Evolutionary conservation across 495 filamentous ascomycete species (phyloP), one percentile per base, ranked within the genome.

Genomic region (Evansstolkia leycettana): DNA sequence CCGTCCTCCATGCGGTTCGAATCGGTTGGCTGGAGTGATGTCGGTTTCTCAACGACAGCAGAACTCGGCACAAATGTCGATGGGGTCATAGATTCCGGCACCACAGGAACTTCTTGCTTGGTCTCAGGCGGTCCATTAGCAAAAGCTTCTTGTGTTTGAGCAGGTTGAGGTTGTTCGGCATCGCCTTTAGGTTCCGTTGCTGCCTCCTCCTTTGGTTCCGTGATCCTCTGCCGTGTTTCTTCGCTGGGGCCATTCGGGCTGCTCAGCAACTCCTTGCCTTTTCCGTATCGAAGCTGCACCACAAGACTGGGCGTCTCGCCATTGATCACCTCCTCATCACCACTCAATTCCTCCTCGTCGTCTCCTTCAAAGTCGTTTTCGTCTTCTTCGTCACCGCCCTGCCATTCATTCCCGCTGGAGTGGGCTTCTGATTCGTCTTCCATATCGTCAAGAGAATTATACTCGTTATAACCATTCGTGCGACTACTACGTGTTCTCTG

Each of bases 331-430:
- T 62, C 65, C 24, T 74, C 75, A 29, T 76, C 76, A 18, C 70
- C 70, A 15, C 72, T 69, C 33, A 65, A 45, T 33, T 67, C 58
- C n/a, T 76, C 77, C 28, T 77, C 78, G 33, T 77, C 67, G 32
- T 78, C 78, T 28, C 73, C 74, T 28, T 78, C 75, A 11, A 72
- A 69, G n/a, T 74, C 70, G 31, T 78, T 72, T n/a, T 81, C 77
- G 5, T 79, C 73, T 16, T 76, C 78, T 38, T 85, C 78, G 26
- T 80, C 77, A n/a, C 75, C 81, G 17, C 75, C 79, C 44, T 73
- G 55, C 73, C 73, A 80, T 31, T 77, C 73, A 37, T 77, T 72
- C 12, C 62, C 75, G 38, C 62, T 73, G 2, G 65, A 65, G 11
- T 54, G 51, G 3, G 63, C 68, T 33, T 79, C 75, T 23, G 70